Evolutionary conservation across 345 rosid genomes (phyloP).

Genomic region (Syzygium aqueum): DNA sequence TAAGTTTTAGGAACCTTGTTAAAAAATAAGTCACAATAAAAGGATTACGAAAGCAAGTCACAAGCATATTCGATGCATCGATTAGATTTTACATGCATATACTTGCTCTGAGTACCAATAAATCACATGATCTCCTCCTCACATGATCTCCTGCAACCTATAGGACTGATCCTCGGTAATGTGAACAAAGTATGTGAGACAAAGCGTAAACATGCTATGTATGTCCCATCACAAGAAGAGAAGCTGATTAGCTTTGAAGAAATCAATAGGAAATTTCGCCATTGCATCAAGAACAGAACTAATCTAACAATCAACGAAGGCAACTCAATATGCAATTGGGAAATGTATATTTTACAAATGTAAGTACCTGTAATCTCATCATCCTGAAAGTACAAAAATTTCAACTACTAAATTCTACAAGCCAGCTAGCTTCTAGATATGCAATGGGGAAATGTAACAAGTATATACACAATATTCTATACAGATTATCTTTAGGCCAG

Average conservation of each 20-base stretch:
- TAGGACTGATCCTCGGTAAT: not conserved
- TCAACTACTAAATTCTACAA: not conserved
- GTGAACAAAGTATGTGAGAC: not conserved
- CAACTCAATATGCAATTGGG: not conserved
- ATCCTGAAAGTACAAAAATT: not conserved
- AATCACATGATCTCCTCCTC: not conserved
- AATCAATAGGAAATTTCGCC: not conserved
- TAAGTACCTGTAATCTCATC: not conserved
- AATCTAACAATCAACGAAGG: not conserved
- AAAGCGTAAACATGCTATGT: not conserved
- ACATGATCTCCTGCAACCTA: not conserved
- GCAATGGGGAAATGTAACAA: not conserved
- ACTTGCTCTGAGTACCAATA: not conserved
- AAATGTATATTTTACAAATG: no score
- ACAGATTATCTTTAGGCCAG: not conserved
- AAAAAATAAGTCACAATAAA: not conserved
- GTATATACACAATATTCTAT: slow-evolving; percentile 1
- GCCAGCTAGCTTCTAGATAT: not conserved
- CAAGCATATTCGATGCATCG: not conserved
- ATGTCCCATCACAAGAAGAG: not conserved
- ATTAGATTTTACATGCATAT: not conserved
- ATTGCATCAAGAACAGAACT: not conserved
- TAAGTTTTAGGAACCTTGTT: not conserved
- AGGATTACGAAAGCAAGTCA: not conserved
- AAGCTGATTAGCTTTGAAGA: not conserved